A percentile compares a stretch with the other conserved stretches of the same genome.
These are phyloP conservation scores for Cryptococcus sp. DNA, from an alignment of 1,284 basidiomycete genomes.

Conservation along the genomic window DNA sequence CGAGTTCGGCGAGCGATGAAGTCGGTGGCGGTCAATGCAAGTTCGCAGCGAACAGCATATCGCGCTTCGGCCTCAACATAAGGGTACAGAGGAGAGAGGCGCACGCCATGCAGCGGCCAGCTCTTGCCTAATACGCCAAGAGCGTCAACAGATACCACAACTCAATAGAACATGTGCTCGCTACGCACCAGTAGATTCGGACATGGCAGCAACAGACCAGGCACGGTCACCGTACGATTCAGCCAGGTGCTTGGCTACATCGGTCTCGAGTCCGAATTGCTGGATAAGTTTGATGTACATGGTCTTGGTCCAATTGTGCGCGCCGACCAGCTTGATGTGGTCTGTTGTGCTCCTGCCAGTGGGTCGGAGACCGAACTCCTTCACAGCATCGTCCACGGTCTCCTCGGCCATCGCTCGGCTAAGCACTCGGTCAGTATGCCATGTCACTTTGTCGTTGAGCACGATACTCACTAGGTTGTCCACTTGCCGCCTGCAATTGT, in stretches of 20 bases:
- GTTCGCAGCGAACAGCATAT: conserved; percentile 88
- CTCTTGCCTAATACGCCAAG: conserved; percentile 56
- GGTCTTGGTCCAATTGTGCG: conserved; percentile 89
- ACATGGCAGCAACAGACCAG: conserved; percentile 86
- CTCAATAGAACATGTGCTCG: background rate
- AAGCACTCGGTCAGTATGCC: conserved; percentile 4
- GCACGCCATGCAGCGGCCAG: conserved; percentile 84
- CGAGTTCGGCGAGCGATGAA: conserved; percentile 89
- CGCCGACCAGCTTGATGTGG: conserved; percentile 81
- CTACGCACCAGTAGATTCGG: conserved; percentile 63
- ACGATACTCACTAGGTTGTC: conserved; percentile 75
- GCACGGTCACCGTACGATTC: conserved; percentile 89
- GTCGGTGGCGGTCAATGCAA: conserved; percentile 85
- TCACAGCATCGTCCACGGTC: conserved; percentile 85
- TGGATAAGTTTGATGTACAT: conserved; percentile 98
- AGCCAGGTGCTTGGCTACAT: conserved; percentile 91
- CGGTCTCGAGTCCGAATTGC: conserved; percentile 85
- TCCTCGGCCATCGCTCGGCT: conserved; percentile 90
- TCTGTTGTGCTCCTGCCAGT: conserved; percentile 76
- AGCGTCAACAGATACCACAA: background rate
- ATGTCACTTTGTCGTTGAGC: background rate
- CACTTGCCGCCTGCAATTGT: conserved; percentile 98
- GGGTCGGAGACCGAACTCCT: conserved; percentile 67
- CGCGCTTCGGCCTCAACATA: conserved; percentile 93
- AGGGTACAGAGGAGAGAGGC: conserved; percentile 75